Conservation (phyloP, 1,284 basidiomycete genomes). For the Leucoagaricus sp. region DNA sequence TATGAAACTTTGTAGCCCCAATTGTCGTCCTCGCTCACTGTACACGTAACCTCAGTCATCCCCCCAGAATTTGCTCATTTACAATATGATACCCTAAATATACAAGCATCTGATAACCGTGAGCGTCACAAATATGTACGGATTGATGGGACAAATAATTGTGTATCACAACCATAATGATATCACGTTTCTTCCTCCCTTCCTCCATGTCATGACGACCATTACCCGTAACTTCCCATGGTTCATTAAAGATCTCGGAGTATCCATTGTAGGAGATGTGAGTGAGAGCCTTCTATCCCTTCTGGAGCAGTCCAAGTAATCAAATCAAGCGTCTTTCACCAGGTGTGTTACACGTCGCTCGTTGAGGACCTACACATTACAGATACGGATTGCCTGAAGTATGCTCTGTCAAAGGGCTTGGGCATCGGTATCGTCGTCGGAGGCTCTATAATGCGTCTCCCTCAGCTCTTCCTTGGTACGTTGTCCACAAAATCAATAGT, state of each 20-base stretch:
- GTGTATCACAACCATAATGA: neutral
- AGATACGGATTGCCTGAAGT: constrained; percentile 76
- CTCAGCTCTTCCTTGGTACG: constrained; percentile 80
- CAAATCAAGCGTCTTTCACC: constrained; percentile 6
- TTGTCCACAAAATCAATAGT: constrained; percentile 16
- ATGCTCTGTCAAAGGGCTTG: constrained; percentile 89
- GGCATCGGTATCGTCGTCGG: constrained; percentile 93
- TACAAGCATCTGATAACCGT: no score
- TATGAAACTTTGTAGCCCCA: neutral
- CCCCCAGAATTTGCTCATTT: neutral
- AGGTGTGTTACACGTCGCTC: constrained; percentile 82
- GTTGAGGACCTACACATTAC: constrained; percentile 13
- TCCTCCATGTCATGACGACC: constrained; percentile 50
- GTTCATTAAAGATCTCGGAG: constrained; percentile 79
- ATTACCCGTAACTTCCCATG: constrained; percentile 78
- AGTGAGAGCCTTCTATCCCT: constrained; percentile 18
- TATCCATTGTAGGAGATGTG: constrained; percentile 82
- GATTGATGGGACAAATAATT: no score
- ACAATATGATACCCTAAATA: neutral
- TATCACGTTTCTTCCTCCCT: neutral
- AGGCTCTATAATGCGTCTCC: constrained; percentile 94
- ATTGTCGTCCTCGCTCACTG: neutral
- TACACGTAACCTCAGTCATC: neutral
- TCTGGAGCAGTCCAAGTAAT: neutral
- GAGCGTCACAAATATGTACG: no score